Evolutionary conservation across 805 yeast genomes (phyloP).

Genomic region (Cyberlindnera mississippiensis): DNA sequence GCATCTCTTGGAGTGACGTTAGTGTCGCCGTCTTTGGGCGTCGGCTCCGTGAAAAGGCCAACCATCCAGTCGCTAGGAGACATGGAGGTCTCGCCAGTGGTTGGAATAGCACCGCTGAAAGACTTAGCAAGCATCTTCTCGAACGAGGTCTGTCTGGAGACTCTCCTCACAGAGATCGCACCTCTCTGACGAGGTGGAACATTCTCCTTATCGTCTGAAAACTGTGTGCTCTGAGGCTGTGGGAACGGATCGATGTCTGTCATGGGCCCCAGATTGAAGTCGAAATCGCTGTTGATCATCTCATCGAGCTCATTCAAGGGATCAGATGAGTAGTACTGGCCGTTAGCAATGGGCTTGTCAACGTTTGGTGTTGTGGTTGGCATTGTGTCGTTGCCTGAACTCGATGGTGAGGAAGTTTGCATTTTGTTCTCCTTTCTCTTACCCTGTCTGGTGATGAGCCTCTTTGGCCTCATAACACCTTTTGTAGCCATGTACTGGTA

Average conservation of each 20-base stretch:
- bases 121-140: slow-evolving; percentile 37
- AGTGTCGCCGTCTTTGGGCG: slow-evolving; percentile 24
- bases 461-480: slow-evolving; percentile 27
- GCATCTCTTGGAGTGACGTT: slow-evolving; percentile 15
- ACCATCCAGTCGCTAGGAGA: slow-evolving; percentile 29
- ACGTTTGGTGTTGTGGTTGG: slow-evolving; percentile 20
- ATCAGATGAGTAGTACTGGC: slow-evolving; percentile 24
- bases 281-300: slow-evolving; percentile 28
- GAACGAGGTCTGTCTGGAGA: slow-evolving; percentile 33
- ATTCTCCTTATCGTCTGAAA: slow-evolving; percentile 12
- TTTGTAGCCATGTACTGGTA: slow-evolving; percentile 22
- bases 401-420: slow-evolving; percentile 20
- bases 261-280: slow-evolving; percentile 27
- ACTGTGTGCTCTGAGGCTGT: slow-evolving; percentile 9
- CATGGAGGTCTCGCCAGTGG: slow-evolving; percentile 10
- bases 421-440: slow-evolving; percentile 1
- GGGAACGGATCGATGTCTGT: slow-evolving; percentile 30
- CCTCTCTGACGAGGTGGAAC: slow-evolving; percentile 6
- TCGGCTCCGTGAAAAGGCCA: slow-evolving; percentile 24
- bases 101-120: slow-evolving; percentile 29
- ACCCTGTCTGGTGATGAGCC: slow-evolving; percentile 11
- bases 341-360: slow-evolving; percentile 3
- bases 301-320: slow-evolving; percentile 37
- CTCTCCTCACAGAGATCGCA: slow-evolving; percentile 17
- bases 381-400: slow-evolving; percentile 20